These are phyloP conservation scores for Aspergillus awamori DNA, from an alignment of 2,329 filamentous ascomycete species.

Conservation along the genomic window DNA sequence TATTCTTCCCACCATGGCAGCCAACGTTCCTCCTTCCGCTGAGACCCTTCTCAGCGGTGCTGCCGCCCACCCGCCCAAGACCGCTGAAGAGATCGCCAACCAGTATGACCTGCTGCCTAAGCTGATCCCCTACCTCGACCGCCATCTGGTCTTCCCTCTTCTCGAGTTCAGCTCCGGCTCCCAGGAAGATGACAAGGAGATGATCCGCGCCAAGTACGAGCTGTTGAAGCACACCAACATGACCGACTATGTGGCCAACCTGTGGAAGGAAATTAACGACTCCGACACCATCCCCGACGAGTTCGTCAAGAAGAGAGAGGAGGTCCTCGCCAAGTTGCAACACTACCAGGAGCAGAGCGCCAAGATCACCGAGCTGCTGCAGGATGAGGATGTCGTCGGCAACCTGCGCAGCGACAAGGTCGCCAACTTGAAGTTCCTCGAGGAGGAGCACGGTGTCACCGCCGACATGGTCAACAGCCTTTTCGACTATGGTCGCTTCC, in stretches of 20 bases:
- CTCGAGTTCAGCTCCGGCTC: conserved; percentile 81
- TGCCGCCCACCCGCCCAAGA: conserved; percentile 47
- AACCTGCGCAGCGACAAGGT: conserved; percentile 95
- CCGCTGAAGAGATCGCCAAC: conserved; percentile 61
- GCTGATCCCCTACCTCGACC: conserved; percentile 88
- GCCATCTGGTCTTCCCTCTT: conserved; percentile 93
- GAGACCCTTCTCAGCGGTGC: conserved; percentile 54
- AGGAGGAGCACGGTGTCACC: conserved; percentile 94
- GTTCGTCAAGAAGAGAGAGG: conserved; percentile 85
- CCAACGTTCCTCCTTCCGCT: conserved; percentile 52
- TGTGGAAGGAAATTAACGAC: conserved; percentile 87
- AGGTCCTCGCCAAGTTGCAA: conserved; percentile 80
- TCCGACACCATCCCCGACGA: conserved; percentile 77
- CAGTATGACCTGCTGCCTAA: conserved; percentile 83
- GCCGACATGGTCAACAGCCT: conserved; percentile 94
- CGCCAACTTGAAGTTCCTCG: conserved; percentile 96
- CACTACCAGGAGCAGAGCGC: conserved; percentile 83
- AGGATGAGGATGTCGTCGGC: conserved; percentile 84
- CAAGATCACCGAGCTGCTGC: conserved; percentile 85
- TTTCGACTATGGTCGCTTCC: conserved; percentile 94
- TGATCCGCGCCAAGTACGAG: conserved; percentile 86
- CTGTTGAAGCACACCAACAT: conserved; percentile 97
- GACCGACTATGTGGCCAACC: conserved; percentile 92
- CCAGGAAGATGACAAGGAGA: conserved; percentile 76
- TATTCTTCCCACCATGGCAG: conserved; percentile 51